Conservation (phyloP, 2,329 filamentous ascomycete genomes). For the Sclerotiophoma versabilis region DNA sequence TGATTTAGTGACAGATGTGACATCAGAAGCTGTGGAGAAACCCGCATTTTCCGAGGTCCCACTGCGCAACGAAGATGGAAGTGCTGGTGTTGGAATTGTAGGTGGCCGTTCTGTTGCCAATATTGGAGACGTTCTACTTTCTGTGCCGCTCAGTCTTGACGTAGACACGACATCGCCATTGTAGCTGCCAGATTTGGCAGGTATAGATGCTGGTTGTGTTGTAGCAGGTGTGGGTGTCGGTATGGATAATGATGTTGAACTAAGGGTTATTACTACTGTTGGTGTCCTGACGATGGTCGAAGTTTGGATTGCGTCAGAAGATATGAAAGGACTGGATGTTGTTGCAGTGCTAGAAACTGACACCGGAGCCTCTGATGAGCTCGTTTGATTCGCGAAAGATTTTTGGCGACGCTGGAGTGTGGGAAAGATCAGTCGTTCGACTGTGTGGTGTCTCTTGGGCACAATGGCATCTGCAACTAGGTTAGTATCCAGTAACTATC, state of each 20-base stretch:
- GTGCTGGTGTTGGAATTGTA: background rate
- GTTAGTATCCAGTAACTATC: background rate
- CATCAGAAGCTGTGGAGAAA: background rate
- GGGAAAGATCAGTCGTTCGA: constrained; percentile 3
- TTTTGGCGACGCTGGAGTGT: constrained; percentile 13
- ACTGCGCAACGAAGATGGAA: background rate
- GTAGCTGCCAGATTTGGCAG: background rate
- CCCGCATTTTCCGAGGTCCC: background rate
- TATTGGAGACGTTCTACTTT: background rate
- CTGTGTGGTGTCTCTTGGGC: background rate
- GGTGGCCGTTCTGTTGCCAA: background rate
- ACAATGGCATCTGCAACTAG: background rate
- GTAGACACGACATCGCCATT: background rate
- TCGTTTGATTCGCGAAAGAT: constrained; percentile 16
- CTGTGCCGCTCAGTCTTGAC: background rate
- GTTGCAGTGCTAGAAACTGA: background rate
- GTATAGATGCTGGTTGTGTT: background rate
- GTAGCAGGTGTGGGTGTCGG: too few relatives aligned
- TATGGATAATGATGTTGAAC: background rate
- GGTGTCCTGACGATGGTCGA: background rate
- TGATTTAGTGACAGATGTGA: background rate
- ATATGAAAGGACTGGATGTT: background rate
- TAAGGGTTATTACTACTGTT: background rate
- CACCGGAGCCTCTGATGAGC: background rate
- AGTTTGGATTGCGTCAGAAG: background rate